Evolutionary conservation across 2,329 filamentous ascomycete species (phyloP), one percentile per base, ranked within the genome.

Genomic region (Trichoderma gracile): DNA sequence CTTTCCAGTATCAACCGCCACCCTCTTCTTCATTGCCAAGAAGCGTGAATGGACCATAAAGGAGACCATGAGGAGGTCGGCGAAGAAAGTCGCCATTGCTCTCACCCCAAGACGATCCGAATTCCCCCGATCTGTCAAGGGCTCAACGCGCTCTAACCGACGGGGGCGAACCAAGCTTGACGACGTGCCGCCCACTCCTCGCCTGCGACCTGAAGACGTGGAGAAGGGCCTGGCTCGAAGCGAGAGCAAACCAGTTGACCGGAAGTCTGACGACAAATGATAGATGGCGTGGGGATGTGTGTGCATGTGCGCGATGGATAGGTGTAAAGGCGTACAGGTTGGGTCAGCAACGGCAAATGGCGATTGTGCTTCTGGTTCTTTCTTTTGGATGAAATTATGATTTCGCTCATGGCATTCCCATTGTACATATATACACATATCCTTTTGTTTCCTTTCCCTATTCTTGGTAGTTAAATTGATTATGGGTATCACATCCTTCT

Each of bases 1-100:
- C 40, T 14, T 3, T 23, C 46, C 68, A 90, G 89, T 88, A 67
- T 82, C 81, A 23, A 88, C 84, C 40, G 85, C 87, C 3, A 78
- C 86, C 2, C 84, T 95, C 30, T 96, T 90, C 79, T 92, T 89
- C 75, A 75, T 94, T 43, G 90, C 92, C 63, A 95, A 95, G 81
- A 93, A 92, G 79, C 86, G 88, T 53, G 90, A 93, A 76, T 95
- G 92, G 92, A 90, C 88, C 69, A 81, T 95, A 69, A 86, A 88
- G 65, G 86, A 91, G 73, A 89, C 83, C 33, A 81, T 96, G 64
- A 84, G 88, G 63, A 86, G 85, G 68, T 93, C 90, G 1, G 86
- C 86, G 38, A 82, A 81, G 67, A 86, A 81, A 71, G 85, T 89
- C 30, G 84, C 83, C 49, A 83, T 81, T 4, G 86, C 82, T 5